These are phyloP conservation scores for Penicillium chermesinum DNA, from an alignment of 495 filamentous ascomycete species.

Conservation along the genomic window DNA sequence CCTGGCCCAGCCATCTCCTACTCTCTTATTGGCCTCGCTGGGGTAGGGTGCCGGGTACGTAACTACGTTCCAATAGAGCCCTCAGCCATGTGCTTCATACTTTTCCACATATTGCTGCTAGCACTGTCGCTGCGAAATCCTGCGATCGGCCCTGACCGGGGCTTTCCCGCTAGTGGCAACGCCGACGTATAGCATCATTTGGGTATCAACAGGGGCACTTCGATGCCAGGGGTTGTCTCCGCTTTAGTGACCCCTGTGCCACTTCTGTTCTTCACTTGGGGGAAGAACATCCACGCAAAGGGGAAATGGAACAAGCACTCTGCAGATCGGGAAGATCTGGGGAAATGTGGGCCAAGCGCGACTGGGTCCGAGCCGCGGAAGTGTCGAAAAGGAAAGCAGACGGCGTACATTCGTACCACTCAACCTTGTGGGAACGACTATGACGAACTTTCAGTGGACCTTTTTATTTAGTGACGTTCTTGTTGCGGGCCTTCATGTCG, in stretches of 20 bases:
- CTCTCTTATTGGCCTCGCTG: slow-evolving; percentile 13
- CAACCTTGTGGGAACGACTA: not conserved
- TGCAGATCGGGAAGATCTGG: not conserved
- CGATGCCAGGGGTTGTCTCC: slow-evolving; percentile 67
- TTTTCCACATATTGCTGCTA: slow-evolving; percentile 44
- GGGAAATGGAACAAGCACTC: slow-evolving; percentile 30
- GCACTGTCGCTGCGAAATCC: slow-evolving; percentile 64
- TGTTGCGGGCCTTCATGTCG: not conserved
- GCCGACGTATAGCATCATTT: slow-evolving; percentile 45
- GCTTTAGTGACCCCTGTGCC: slow-evolving; percentile 66
- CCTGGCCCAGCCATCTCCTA: too few relatives aligned
- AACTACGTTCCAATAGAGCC: slow-evolving; percentile 27
- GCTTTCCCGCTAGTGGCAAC: slow-evolving; percentile 60
- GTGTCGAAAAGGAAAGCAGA: too few relatives aligned
- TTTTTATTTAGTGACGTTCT: not conserved
- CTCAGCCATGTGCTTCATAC: slow-evolving; percentile 21
- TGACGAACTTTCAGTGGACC: too few relatives aligned
- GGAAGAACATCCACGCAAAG: slow-evolving; percentile 55
- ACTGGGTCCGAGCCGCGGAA: too few relatives aligned
- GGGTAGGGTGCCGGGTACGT: slow-evolving; percentile 44
- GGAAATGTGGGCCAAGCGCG: too few relatives aligned
- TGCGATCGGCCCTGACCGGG: slow-evolving; percentile 58
- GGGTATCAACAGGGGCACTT: slow-evolving; percentile 70
- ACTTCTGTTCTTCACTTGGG: slow-evolving; percentile 53
- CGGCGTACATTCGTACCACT: too few relatives aligned